Evolutionary conservation across 768 basidiomycete genomes (phyloP), one percentile per base, ranked within the genome.

Genomic region (Antrodiella citrinella): DNA sequence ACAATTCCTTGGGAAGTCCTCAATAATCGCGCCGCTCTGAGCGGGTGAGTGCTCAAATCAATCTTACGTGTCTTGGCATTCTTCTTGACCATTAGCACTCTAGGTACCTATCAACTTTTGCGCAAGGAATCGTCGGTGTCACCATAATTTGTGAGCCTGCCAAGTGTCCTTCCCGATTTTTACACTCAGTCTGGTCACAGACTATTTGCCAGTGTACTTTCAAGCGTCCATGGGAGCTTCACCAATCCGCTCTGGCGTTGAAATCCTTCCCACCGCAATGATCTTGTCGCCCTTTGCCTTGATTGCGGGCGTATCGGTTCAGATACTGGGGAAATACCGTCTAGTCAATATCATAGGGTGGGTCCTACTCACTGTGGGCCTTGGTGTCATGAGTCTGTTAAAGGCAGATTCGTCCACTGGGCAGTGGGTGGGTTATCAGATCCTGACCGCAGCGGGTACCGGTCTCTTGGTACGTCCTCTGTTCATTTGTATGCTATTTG

Each of bases 181-280:
- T 45, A 47, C 15, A 13, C 19, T 4, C 25, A 38, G 39, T 21
- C 10, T 42, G 15, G 10, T 19, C 5, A 26, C 57, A 68, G 71
- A 71, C 52, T 74, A 70, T 52, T 55, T 69, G 3, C 71, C 71
- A 1, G 66, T 71, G 7, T 76, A 69, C 55, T 74, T 71, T 52
- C 74, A 75, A 54, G 71, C 72, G 1, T 68, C 65, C 52, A 65
- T 65, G 49, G 63, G 58, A 5, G 59, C 64, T 11, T 65, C 65
- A 2, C 62, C 75, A 0, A 55, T 57, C n/a, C 55, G 53, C 12
- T 59, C 65, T 2, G 60, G 61, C 3, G 62, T 64, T 3, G 48
- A 62, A 25, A 46, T 55, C 10, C 52, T 66, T 12, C 45, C 58
- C 4, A 50, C 57, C 11, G 59, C 63, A 1, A 52, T 66, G 25